phyloP scores from a whole-genome alignment of 169 alveolate species.

The Condylostoma magnum region DNA sequence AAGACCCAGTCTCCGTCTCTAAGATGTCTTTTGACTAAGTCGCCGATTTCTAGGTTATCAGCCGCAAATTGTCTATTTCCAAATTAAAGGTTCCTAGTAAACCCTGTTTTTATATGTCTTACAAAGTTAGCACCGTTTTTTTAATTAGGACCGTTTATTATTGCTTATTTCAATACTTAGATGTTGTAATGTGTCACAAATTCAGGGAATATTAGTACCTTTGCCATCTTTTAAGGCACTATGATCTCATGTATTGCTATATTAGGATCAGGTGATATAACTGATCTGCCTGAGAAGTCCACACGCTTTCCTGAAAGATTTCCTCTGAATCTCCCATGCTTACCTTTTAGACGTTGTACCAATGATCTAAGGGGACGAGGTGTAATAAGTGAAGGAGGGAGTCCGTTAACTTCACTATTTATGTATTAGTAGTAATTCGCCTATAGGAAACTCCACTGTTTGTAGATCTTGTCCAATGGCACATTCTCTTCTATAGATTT shows the following conservation, averaged over 20 bases:
- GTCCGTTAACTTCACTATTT: constrained; percentile 93
- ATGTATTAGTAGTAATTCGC: constrained; percentile 87
- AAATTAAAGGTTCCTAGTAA: too few species aligned
- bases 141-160: constrained; percentile 89
- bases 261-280: constrained; percentile 99
- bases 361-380: constrained; percentile 68
- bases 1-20: constrained; percentile 96
- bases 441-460: constrained; percentile 87
- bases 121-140: constrained; percentile 98
- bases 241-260: constrained; percentile 96
- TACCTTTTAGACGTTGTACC: constrained; percentile 89
- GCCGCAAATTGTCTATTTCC: constrained; percentile 49
- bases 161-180: constrained; percentile 83
- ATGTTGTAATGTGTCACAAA: constrained; percentile 89
- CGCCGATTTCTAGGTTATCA: constrained; percentile 90
- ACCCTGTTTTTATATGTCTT: constrained; percentile 50
- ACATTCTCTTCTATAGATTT: constrained; percentile 80
- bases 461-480: constrained; percentile 81
- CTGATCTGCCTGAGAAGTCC: constrained; percentile 99
- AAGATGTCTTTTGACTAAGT: constrained; percentile 97
- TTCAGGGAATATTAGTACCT: constrained; percentile 96
- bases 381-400: constrained; percentile 53
- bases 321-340: constrained; percentile 98
- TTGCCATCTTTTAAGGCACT: constrained; percentile 96
- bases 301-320: constrained; percentile 98